Evolutionary conservation across 805 yeast species (phyloP).

Genomic region (Kodamaea jinghongensis): DNA sequence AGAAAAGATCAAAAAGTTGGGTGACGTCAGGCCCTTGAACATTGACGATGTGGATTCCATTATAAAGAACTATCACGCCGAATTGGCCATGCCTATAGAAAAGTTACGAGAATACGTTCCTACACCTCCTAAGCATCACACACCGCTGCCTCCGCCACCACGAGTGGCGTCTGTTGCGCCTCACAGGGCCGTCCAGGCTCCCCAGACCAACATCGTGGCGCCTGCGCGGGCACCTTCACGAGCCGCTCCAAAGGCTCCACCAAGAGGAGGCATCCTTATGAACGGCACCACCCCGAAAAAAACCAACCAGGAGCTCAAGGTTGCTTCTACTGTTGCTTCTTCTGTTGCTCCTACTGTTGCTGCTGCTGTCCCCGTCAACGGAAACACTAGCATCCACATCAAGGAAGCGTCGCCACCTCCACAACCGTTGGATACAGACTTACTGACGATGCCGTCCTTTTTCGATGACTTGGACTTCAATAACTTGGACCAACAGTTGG

Average conservation of each 20-base stretch:
- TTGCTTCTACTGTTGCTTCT: too few species aligned
- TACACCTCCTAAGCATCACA: too few species aligned
- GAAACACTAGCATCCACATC: too few species aligned
- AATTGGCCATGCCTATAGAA: constrained; percentile 26
- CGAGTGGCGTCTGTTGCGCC: too few species aligned
- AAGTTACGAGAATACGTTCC: too few species aligned
- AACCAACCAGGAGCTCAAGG: too few species aligned
- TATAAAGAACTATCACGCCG: constrained; percentile 53
- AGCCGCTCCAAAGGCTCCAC: neutral
- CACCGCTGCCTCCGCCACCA: constrained; percentile 2
- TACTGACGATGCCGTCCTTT: constrained; percentile 6
- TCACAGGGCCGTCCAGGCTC: neutral
- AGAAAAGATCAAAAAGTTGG: constrained; percentile 52
- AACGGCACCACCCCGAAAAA: too few species aligned
- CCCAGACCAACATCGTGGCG: neutral
- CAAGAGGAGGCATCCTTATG: neutral
- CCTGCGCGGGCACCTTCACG: neutral
- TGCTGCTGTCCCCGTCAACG: too few species aligned
- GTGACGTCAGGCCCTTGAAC: constrained; percentile 58
- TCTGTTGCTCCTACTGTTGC: too few species aligned
- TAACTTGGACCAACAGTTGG: neutral
- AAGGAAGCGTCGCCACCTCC: too few species aligned
- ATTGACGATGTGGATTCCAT: constrained; percentile 62
- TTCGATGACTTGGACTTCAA: constrained; percentile 7
- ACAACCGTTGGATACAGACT: constrained; percentile 7